Evolutionary conservation across 2,329 filamentous ascomycete species (phyloP).

Genomic region (Verticillium dahliae): DNA sequence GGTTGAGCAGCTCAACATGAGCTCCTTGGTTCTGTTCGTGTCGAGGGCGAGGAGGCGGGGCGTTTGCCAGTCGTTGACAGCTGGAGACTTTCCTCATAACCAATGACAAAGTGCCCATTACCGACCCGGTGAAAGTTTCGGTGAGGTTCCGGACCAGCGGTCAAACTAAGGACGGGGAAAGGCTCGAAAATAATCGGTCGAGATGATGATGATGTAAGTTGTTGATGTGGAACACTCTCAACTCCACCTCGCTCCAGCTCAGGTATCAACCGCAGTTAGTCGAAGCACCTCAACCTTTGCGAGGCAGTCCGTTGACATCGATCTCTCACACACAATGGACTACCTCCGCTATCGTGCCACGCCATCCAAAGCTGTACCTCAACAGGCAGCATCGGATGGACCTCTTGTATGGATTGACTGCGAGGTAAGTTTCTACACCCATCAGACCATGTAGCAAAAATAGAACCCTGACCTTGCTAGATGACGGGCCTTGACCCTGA

Average conservation of each 20-base stretch:
- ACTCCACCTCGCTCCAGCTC: not conserved
- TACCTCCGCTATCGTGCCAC: slow-evolving; percentile 3
- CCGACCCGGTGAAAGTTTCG: not conserved
- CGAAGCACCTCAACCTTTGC: not conserved
- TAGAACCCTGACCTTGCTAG: slow-evolving; percentile 34
- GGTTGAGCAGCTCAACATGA: not conserved
- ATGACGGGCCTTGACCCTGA: slow-evolving; percentile 84
- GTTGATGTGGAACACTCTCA: not conserved
- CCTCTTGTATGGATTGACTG: slow-evolving; percentile 83
- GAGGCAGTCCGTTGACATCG: not conserved
- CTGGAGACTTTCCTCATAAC: too few relatives aligned
- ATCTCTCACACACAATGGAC: slow-evolving; percentile 3
- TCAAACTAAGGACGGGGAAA: not conserved
- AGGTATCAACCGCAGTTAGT: not conserved
- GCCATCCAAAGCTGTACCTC: slow-evolving; percentile 3
- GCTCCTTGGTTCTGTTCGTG: too few relatives aligned
- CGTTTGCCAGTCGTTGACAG: too few relatives aligned
- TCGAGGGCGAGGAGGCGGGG: too few relatives aligned
- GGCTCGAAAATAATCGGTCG: not conserved
- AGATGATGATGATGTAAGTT: not conserved
- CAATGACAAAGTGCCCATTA: too few relatives aligned
- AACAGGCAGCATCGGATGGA: slow-evolving; percentile 27
- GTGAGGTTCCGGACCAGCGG: not conserved
- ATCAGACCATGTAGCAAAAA: not conserved
- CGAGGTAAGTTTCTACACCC: slow-evolving; percentile 30